These are phyloP conservation scores for Alnus rubra DNA, from an alignment of 306 rosid genomes.

Conservation along the genomic window DNA sequence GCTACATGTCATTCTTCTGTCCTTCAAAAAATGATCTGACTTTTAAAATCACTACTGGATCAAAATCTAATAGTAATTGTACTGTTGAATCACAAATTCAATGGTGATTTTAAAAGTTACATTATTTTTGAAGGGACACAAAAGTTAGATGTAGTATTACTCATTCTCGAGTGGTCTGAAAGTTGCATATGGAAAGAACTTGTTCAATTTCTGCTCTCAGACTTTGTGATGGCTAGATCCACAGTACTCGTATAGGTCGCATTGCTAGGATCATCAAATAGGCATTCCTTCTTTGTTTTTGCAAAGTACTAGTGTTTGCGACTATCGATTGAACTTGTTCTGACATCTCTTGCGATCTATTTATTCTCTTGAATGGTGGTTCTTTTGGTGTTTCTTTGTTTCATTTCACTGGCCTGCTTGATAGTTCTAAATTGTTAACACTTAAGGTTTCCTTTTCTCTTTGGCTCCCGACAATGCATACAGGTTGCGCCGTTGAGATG, in stretches of 20 bases:
- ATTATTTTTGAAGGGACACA: no score
- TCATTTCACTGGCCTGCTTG: neutral
- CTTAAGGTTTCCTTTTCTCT: constrained; percentile 14
- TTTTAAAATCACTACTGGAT: no score
- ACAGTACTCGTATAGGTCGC: neutral
- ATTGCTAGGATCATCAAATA: neutral
- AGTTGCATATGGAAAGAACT: constrained; percentile 2
- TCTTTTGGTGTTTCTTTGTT: neutral
- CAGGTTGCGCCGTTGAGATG: constrained; percentile 89
- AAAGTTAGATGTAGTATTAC: no score
- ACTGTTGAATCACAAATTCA: no score
- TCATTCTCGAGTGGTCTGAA: neutral
- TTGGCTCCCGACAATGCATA: constrained; percentile 20
- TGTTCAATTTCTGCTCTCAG: neutral
- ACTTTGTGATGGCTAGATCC: neutral
- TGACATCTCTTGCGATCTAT: neutral
- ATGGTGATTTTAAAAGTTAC: no score
- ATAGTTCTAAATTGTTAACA: neutral
- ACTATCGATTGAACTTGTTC: neutral
- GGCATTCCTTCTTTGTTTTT: neutral
- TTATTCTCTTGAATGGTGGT: neutral
- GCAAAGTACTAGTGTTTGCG: neutral
- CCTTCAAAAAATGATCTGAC: no score
- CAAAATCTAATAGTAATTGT: no score
- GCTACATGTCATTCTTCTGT: no score